Base-by-base conservation (phyloP, 495 filamentous ascomycete species). In the Rhypophila decipiens region DNA sequence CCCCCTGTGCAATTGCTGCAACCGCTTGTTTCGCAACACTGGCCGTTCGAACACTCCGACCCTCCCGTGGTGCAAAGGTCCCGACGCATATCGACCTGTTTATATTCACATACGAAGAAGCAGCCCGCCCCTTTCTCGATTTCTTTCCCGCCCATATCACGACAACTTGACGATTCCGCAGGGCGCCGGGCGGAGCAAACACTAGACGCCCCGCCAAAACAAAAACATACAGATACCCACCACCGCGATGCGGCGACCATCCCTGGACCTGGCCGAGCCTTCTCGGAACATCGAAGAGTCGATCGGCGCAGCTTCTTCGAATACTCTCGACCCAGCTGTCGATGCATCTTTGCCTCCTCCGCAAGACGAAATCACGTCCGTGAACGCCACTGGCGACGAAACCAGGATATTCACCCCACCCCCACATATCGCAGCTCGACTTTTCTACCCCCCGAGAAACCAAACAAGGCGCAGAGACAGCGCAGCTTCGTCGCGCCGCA, bases 401-500 rank as follows among this genome's bases (percentile, higher is more conserved):
- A 57, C 75, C 23, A 57, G 51, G 38, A 66, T 80, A 29, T 74
- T 73, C 60, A 78, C 80, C 36, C 83, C 88, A 15, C 90, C 90
- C 29, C 79, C 88, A 21, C 85, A 86, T 56, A 87, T 96, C 56
- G 87, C 88, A 51, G 87, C 88, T 39, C 87, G 90, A 39, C 58
- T 65, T 9, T 90, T 96, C 67, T 86, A 86, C 65, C 80, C 80
- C 34, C 81, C 84, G 42, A 61, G 49, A 67, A 80, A 53, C 75
- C 76, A 75, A 60, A 79, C 70, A 49, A 83, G 79, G 33, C 86
- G 89, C 42, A 89, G 86, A 61, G 86, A 87, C 42, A 94, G 89
- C 20, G 83, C 84, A 8, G 83, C 86, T 45, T 95, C 88, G 13
- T 94, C 90, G 24, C 86, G 90, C 44, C 84, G 89, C 52, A 90